Conservation (phyloP, 345 rosid species). For the Cardamine occulta region DNA sequence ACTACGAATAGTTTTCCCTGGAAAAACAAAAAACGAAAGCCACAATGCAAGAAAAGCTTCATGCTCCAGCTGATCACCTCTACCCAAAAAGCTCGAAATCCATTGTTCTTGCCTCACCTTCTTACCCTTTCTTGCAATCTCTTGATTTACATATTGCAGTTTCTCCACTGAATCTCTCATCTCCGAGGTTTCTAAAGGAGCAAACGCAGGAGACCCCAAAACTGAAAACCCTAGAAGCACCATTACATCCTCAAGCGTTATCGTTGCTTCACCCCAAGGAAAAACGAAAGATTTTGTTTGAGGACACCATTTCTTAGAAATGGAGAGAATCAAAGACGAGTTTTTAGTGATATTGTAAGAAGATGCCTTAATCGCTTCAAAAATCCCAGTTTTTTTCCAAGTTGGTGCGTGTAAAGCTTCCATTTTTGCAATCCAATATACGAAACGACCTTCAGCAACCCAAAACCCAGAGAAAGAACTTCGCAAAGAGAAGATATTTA, state of each 20-base stretch:
- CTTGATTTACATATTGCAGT: conserved; percentile 1
- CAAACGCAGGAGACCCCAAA: conserved; percentile 50
- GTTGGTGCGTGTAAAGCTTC: conserved; percentile 29
- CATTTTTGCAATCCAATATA: conserved; percentile 50
- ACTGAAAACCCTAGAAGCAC: conserved; percentile 54
- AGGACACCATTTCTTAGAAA: conserved; percentile 57
- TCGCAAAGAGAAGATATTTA: conserved; percentile 29
- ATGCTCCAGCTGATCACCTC: conserved; percentile 47
- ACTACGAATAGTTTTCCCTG: not conserved
- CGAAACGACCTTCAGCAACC: conserved; percentile 39
- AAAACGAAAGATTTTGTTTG: conserved; percentile 55
- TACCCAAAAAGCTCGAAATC: conserved; percentile 41
- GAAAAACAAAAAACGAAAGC: conserved; percentile 45
- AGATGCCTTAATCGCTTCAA: conserved; percentile 51
- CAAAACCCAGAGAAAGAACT: conserved; percentile 41
- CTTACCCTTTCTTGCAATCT: not conserved
- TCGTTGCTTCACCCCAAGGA: conserved; percentile 63
- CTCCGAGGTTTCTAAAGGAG: conserved; percentile 11
- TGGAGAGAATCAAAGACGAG: conserved; percentile 36
- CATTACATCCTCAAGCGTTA: conserved; percentile 59
- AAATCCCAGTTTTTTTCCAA: conserved; percentile 56
- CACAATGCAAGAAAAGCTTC: conserved; percentile 54
- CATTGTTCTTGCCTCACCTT: conserved; percentile 16
- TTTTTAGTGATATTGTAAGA: conserved; percentile 35
- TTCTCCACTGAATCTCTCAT: not conserved